phyloP scores from a whole-genome alignment of 2,329 filamentous ascomycete species.

The Cryphonectria naterciae region DNA sequence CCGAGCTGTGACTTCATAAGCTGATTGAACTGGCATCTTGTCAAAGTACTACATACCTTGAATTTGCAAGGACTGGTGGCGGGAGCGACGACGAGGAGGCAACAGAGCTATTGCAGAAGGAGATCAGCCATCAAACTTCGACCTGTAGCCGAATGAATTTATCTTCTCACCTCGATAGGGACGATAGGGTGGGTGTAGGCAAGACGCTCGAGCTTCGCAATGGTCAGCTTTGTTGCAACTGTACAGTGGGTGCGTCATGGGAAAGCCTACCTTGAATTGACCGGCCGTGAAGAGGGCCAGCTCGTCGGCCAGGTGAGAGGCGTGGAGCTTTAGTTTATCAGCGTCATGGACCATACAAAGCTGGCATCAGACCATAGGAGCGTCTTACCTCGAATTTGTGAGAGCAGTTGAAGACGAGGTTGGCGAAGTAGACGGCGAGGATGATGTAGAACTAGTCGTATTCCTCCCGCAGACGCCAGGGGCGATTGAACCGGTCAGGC shows the following conservation, averaged over 20 bases:
- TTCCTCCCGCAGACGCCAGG: conserved; percentile 34
- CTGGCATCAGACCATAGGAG: background rate
- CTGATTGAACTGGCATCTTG: background rate
- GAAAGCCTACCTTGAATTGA: background rate
- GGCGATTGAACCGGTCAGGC: conserved; percentile 36
- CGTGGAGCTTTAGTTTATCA: conserved; percentile 1
- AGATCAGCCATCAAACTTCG: background rate
- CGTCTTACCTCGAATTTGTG: conserved; percentile 12
- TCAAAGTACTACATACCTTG: conserved; percentile 16
- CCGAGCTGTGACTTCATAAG: conserved; percentile 16
- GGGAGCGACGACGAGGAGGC: conserved; percentile 3
- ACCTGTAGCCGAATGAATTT: background rate
- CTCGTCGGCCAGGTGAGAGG: conserved; percentile 6
- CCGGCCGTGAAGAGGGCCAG: background rate
- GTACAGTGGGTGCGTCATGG: background rate
- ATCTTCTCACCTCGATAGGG: conserved; percentile 21
- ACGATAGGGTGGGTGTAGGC: conserved; percentile 6
- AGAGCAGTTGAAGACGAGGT: background rate
- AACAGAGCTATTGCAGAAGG: background rate
- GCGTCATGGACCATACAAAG: background rate
- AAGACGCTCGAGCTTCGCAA: conserved; percentile 12
- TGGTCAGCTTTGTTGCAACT: background rate
- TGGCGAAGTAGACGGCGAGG: conserved; percentile 22
- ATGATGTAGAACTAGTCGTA: conserved; percentile 25
- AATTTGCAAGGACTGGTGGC: conserved; percentile 9